These are phyloP conservation scores for Solanum acaule DNA, from an alignment of 257 asterid genomes.

Conservation along the genomic window DNA sequence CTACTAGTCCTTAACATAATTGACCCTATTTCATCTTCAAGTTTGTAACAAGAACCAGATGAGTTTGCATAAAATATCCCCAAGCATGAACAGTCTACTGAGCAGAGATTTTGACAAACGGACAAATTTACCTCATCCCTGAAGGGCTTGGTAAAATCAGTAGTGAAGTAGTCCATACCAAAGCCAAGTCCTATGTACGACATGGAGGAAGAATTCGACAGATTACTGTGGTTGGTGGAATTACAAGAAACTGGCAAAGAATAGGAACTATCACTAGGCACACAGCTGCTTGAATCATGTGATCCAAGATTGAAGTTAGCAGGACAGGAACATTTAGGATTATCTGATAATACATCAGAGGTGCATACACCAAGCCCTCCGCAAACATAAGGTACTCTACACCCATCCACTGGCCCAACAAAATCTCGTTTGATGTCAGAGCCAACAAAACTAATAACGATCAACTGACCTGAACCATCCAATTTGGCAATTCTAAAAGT, in stretches of 20 bases:
- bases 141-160: conserved; percentile 34
- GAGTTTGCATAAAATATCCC: conserved; percentile 48
- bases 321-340: conserved; percentile 52
- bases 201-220: background rate
- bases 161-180: conserved; percentile 55
- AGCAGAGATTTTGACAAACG: conserved; percentile 45
- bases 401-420: background rate
- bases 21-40: conserved; percentile 46
- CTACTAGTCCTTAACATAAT: conserved; percentile 19
- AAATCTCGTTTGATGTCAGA: conserved; percentile 19
- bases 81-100: conserved; percentile 52
- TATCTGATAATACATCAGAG: conserved; percentile 12
- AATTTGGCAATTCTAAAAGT: conserved; percentile 34
- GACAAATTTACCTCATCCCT: conserved; percentile 29
- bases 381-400: conserved; percentile 5
- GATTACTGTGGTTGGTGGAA: conserved; percentile 10
- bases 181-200: conserved; percentile 39
- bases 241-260: conserved; percentile 44
- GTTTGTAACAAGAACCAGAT: conserved; percentile 51
- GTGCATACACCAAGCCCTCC: conserved; percentile 7
- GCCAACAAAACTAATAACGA: conserved; percentile 31
- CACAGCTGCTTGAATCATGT: conserved; percentile 21
- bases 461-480: conserved; percentile 49
- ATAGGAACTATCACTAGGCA: conserved; percentile 30
- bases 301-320: conserved; percentile 21